Percentiles rank a stretch among this genome's conserved stretches.
phyloP scores from a whole-genome alignment of 768 basidiomycete species.

The Polyporus arcularius region DNA sequence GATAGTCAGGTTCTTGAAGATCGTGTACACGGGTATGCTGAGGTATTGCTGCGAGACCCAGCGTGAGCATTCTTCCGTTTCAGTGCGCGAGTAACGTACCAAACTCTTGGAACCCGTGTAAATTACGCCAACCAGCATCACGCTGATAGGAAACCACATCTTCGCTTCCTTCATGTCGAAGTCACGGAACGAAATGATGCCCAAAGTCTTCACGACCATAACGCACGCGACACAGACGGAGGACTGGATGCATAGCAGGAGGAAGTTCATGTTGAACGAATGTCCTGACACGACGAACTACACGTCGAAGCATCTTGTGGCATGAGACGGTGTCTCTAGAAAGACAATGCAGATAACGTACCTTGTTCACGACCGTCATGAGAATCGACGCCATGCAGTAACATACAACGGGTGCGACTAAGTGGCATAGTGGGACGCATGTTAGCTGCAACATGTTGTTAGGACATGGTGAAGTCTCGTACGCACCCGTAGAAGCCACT shows the following conservation, averaged over 20 bases:
- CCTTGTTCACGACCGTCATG: slow-evolving; percentile 98
- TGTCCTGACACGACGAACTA: slow-evolving; percentile 94
- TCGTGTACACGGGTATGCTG: slow-evolving; percentile 96
- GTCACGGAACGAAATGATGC: slow-evolving; percentile 81
- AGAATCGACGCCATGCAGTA: slow-evolving; percentile 93
- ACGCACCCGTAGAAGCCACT: slow-evolving; percentile 34
- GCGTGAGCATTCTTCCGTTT: not conserved
- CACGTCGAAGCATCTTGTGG: not conserved
- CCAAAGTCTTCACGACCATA: slow-evolving; percentile 63
- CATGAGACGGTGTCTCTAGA: too few species aligned
- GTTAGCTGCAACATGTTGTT: not conserved
- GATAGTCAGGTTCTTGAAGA: slow-evolving; percentile 99
- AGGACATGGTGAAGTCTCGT: not conserved
- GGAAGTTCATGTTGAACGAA: slow-evolving; percentile 95
- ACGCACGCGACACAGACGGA: slow-evolving; percentile 86
- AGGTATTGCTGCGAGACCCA: slow-evolving; percentile 77
- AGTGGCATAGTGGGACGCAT: not conserved
- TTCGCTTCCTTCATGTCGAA: slow-evolving; percentile 86
- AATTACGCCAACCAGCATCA: slow-evolving; percentile 89
- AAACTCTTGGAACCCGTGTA: slow-evolving; percentile 98
- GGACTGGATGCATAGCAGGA: slow-evolving; percentile 90
- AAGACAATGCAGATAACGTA: slow-evolving; percentile 33
- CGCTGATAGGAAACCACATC: slow-evolving; percentile 93
- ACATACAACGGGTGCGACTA: slow-evolving; percentile 80
- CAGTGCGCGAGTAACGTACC: slow-evolving; percentile 47